Base-by-base conservation (phyloP, 495 filamentous ascomycete genomes). In the Xylaria flabelliformis region DNA sequence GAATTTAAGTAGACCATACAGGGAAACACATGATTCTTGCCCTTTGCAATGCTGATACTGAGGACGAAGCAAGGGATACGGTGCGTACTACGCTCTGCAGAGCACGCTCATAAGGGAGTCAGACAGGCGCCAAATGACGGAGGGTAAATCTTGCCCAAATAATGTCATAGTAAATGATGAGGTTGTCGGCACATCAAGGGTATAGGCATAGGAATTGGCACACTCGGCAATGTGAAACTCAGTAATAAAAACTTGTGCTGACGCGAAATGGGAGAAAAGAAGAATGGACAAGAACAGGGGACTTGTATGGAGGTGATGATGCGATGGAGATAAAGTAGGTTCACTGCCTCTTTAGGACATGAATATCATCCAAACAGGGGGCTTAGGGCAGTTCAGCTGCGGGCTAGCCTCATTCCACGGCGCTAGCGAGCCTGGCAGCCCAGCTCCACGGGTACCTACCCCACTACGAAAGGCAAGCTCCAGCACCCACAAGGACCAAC, bases 381-480 rank as follows among this genome's bases (percentile, higher is more conserved):
- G 66, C 13, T 39, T 66, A 64, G 69, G 61, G 69, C 62, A 29
- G 62, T 72, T 72, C 70, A 72, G 70, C 70, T 72, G 50, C 51
- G 63, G 36, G 32, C 61, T 53, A 71, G 69, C 69, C 59, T 62
- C 56, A 62, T 41, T 41, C 24, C 55, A 34, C 58, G 32, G 44
- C 36, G 59, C 44, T 58, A 70, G 64, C 44, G 65, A 44, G 32
- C 65, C 65, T 32, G 34, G 50, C 9, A 65, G 42, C 61, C 69
- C 48, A 59, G 61, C 69, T 71, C 29, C 34, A 66, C 62, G 61
- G 69, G 62, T 64, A 42, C 68, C 8, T 39, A 41, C 65, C 65
- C 65, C 65, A 56, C 65, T 12, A 29, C 26, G 19, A 46, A 51
- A n/a, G 29, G 29, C 36, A 50, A 62, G 59, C 36, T 62, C 19